Conservation (phyloP, 345 rosid genomes). For the Kandelia obovata region DNA sequence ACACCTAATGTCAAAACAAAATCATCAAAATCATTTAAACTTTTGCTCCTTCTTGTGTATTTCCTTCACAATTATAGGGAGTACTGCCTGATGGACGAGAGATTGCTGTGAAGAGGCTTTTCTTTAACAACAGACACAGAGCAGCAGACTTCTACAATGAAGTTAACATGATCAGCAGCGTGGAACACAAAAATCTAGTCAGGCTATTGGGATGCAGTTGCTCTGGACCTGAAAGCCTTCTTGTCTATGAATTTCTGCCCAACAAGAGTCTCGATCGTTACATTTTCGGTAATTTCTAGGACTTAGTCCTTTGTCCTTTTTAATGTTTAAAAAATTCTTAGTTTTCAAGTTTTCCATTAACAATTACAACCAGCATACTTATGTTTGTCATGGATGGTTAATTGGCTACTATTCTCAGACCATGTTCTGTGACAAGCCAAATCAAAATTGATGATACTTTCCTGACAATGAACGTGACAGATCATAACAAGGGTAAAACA, state of each 20-base stretch:
- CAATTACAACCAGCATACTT: neutral
- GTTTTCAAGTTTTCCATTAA: neutral
- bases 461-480: constrained; percentile 35
- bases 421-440: neutral
- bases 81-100: constrained; percentile 82
- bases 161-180: constrained; percentile 79
- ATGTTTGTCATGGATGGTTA: no score
- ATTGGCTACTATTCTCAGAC: neutral
- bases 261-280: constrained; percentile 84
- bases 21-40: neutral
- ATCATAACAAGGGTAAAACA: constrained; percentile 51
- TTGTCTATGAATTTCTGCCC: constrained; percentile 75
- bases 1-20: neutral
- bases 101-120: constrained; percentile 87
- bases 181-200: constrained; percentile 91
- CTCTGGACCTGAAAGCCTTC: constrained; percentile 93
- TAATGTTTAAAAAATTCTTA: neutral
- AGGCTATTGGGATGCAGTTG: constrained; percentile 88
- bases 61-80: constrained; percentile 43
- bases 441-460: neutral
- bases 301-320: neutral
- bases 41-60: neutral
- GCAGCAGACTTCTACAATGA: constrained; percentile 93
- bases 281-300: constrained; percentile 55
- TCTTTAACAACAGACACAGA: constrained; percentile 84